Evolutionary conservation across 1,284 basidiomycete species (phyloP), one percentile per base, ranked within the genome.

Genomic region (Sanguinoderma infundibulare): DNA sequence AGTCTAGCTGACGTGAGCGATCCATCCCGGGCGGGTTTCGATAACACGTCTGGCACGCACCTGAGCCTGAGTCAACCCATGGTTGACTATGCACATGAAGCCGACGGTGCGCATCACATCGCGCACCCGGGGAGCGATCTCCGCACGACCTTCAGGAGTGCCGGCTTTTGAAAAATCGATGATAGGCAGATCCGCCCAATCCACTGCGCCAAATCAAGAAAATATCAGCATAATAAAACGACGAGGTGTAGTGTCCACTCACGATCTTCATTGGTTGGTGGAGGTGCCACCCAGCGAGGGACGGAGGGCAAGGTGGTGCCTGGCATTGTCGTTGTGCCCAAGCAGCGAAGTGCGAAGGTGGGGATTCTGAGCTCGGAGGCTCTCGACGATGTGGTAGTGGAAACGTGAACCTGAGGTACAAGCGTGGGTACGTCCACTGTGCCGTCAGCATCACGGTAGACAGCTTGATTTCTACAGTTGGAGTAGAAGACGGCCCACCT

Each of bases 151-250:
- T 59, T 84, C 81, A 0, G 75, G 72, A 0, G 77, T 85, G 7
- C 70, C 66, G 34, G 78, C 77, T 52, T 81, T 80, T 32, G 84
- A 77, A 10, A 91, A 73, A 69, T 91, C 89, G 60, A 92, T 81
- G 55, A 84, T 78, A 17, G 85, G 79, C 20, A 91, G 79, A 49
- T 90, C 81, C 0, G 86, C 90, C 77, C 85, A 90, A 40, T 88
- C 82, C 73, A 88, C 87, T 89, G 49, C 10, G 20, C 10, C 28
- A n/a, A 30, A 2, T 44, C 24, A 26, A 32, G 20, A 28, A 17
- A 34, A 49, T 35, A 30, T 28, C 6, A 44, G 38, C 9, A 7
- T 5, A n/a, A 7, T 20, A 17, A 38, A 15, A n/a, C 10, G 32
- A 22, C 3, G 15, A 24, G 17, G 24, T 26, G 36, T 40, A n/a